Evolutionary conservation across 1,284 basidiomycete species (phyloP), one percentile per base, ranked within the genome.

Genomic region (Stereum hirsutum): DNA sequence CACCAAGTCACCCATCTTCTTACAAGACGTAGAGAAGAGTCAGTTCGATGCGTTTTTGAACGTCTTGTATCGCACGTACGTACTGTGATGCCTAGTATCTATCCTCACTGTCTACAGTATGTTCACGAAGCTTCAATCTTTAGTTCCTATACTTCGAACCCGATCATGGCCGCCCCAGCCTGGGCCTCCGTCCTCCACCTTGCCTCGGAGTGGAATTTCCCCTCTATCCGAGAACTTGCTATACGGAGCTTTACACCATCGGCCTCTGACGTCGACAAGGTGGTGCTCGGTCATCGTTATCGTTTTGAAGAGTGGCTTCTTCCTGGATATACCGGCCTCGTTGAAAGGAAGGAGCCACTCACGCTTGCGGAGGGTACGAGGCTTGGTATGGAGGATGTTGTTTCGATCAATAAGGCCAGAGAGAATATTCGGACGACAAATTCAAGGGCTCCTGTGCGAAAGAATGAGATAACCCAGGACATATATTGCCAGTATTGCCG

Each of bases 271-370:
- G 37, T 39, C 37, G 37, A 39, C 17, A 17, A 39, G 17, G 20
- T 38, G 4, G 36, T 23, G 3, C 21, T 39, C n/a, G 15, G 11
- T 23, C 4, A 39, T 11, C 31, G 36, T 3, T 57, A 55, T 44
- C 45, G 51, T 39, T 38, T 61, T 14, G 27, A 36, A 3, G 42
- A 52, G n/a, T 61, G 59, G 59, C 52, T 61, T 4, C 44, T 46
- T 10, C 51, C 53, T 2, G 54, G 52, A 11, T 36, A 15, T 11
- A 12, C 14, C 7, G 8, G 11, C 15, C 36, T 26, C 14, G 21
- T 19, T 20, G 20, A 20, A 12, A 23, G 36, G 25, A 19, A 17
- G 20, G 36, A 38, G 15, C 20, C 36, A 3, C 36, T 38, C 21
- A 38, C 7, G n/a, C 19, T 11, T 11, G 17, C 20, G 21, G 36